Base-by-base conservation (phyloP, 2,329 filamentous ascomycete species). In the Penicillium hordei region DNA sequence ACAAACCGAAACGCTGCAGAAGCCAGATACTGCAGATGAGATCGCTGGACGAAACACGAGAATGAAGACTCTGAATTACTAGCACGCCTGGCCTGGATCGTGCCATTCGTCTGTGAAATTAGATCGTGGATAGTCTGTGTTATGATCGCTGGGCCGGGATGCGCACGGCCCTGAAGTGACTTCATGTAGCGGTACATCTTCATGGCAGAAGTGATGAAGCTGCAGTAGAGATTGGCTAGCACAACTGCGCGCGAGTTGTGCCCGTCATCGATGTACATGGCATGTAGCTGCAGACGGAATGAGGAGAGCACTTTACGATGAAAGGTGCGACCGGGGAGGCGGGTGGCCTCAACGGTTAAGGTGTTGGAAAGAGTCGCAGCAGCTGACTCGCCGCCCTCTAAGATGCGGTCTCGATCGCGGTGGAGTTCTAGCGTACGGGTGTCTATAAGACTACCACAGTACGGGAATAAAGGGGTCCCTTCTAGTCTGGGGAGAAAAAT, bases 251-350 rank as follows among this genome's bases (percentile, higher is more conserved):
- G 71, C 4, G 86, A 84, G 76, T 97, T 97, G 78, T 93, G 87
- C 4, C 81, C 76, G 5, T 89, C 90, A 48, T 76, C 73, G 2
- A 76, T 64, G 58, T 76, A 77, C 75, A 77, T 78, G 7, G 68
- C 64, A 66, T 94, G 89, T 51, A 92, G 87, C 71, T 96, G 91
- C 52, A 94, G 86, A 72, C 92, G 93, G 79, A 97, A 91, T 4
- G 86, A 71, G 62, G 79, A 78, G 42, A 96, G 78, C 15, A 90
- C 82, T 75, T 94, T 97, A 48, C 90, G 85, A 70, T 89, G 85
- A 66, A 97, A 95, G 12, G 86, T 87, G 64, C 86, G 86, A 5
- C 93, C 93, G 0, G 90, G 91, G 2, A 81, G 76, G 60, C 85
- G 88, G 15, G 85, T 84, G 62, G 84, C 86, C 60, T 96, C 91